These are phyloP conservation scores for Colletotrichum higginsianum DNA, from an alignment of 2,329 filamentous ascomycete genomes.

Conservation along the genomic window DNA sequence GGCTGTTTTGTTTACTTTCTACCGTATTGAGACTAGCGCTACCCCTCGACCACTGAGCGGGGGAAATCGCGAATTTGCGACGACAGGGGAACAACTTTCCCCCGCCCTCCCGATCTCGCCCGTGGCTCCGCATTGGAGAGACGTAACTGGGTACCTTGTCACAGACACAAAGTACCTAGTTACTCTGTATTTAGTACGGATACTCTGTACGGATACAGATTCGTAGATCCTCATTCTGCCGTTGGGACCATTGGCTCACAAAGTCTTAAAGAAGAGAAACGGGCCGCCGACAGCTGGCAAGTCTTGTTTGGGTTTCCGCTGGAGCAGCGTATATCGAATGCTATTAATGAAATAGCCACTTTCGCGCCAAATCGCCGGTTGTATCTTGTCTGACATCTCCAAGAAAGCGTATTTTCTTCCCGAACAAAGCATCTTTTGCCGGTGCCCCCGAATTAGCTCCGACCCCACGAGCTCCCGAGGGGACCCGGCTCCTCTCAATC, in stretches of 20 bases:
- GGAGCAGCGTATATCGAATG: neutral
- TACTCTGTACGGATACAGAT: too few relatives aligned
- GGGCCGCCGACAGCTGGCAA: neutral
- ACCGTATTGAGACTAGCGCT: slow-evolving; percentile 8
- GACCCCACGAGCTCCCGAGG: slow-evolving; percentile 35
- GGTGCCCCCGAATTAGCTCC: neutral
- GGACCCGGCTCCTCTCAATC: neutral
- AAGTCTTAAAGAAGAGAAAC: neutral
- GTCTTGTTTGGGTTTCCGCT: neutral
- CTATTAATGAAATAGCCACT: neutral
- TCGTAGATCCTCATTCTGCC: neutral
- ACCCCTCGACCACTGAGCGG: slow-evolving; percentile 8
- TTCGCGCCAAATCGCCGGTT: too few relatives aligned
- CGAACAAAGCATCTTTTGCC: slow-evolving; percentile 12
- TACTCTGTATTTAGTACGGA: too few relatives aligned
- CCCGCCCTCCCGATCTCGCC: slow-evolving; percentile 29
- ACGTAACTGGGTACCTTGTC: too few relatives aligned
- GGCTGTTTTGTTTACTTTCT: slow-evolving; percentile 42
- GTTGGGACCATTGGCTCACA: neutral
- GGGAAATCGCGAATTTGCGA: neutral
- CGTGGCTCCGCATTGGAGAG: neutral
- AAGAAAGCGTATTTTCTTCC: neutral
- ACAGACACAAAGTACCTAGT: too few relatives aligned
- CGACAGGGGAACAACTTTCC: slow-evolving; percentile 39
- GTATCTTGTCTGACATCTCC: neutral